These are phyloP conservation scores for Cyathus striatus DNA, from an alignment of 768 basidiomycete genomes.

Conservation along the genomic window DNA sequence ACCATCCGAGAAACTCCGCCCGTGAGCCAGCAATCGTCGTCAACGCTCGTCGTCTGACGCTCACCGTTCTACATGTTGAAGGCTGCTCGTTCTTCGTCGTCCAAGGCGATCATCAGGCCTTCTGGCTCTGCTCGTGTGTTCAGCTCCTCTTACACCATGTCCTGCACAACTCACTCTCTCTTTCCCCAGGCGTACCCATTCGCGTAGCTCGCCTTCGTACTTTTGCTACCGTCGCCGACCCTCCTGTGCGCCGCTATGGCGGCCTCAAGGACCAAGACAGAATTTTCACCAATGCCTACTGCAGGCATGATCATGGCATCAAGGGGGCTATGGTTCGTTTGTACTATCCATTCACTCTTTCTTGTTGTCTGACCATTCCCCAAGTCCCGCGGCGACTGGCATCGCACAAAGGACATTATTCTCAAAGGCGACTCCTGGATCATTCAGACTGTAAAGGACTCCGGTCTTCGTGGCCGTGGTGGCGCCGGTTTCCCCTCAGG, in stretches of 20 bases:
- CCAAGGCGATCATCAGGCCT: too few relatives aligned
- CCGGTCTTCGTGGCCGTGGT: conserved; percentile 91
- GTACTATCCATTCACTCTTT: neutral
- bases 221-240: conserved; percentile 73
- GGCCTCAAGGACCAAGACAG: conserved; percentile 93
- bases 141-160: too few relatives aligned
- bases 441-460: conserved; percentile 93
- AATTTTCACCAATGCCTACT: conserved; percentile 90
- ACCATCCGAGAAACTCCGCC: too few relatives aligned
- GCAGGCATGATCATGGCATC: conserved; percentile 83
- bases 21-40: too few relatives aligned
- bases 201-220: too few relatives aligned
- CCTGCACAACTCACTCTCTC: too few relatives aligned
- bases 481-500: conserved; percentile 97
- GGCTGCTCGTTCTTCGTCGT: too few relatives aligned
- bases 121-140: too few relatives aligned
- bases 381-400: conserved; percentile 97
- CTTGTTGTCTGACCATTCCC: conserved; percentile 1
- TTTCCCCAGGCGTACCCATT: too few relatives aligned
- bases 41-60: too few relatives aligned
- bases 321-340: conserved; percentile 82
- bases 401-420: conserved; percentile 93
- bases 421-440: conserved; percentile 97
- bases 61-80: too few relatives aligned
- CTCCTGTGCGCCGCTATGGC: conserved; percentile 90